These are phyloP conservation scores for Eucalyptus marginata DNA, from an alignment of 345 rosid species.

Conservation along the genomic window DNA sequence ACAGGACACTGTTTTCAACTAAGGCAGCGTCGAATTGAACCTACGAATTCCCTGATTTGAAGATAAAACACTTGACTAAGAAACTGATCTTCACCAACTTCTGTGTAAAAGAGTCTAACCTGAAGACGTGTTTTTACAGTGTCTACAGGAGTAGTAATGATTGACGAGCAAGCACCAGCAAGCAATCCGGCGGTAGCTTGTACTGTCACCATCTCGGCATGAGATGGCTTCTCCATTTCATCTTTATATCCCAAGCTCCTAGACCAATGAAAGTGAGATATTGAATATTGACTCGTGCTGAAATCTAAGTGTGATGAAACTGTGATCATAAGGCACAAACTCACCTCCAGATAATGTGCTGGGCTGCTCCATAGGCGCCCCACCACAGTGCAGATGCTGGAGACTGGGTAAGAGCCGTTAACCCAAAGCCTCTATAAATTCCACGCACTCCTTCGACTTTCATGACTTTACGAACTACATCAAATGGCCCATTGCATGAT, in stretches of 20 bases:
- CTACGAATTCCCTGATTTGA: not conserved
- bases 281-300: not conserved
- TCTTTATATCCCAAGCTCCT: conserved; percentile 48
- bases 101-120: conserved; percentile 9
- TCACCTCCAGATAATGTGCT: conserved; percentile 52
- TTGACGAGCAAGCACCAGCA: conserved; percentile 53
- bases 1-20: not conserved
- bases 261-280: not conserved
- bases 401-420: conserved; percentile 35
- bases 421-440: conserved; percentile 55
- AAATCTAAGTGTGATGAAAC: not conserved
- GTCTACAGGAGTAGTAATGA: conserved; percentile 55
- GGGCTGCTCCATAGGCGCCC: conserved; percentile 50
- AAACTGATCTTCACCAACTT: not conserved
- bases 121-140: conserved; percentile 59
- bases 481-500: conserved; percentile 30
- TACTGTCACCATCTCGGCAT: conserved; percentile 38
- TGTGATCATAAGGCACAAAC: not conserved
- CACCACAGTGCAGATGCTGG: conserved; percentile 69
- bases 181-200: conserved; percentile 48
- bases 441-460: conserved; percentile 46
- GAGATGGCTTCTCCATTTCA: conserved; percentile 37
- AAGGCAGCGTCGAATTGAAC: not conserved
- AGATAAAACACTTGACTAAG: not conserved
- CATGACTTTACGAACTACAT: conserved; percentile 29